Conservation (phyloP, 176 grass and related monocot genomes). For the Avena eriantha region DNA sequence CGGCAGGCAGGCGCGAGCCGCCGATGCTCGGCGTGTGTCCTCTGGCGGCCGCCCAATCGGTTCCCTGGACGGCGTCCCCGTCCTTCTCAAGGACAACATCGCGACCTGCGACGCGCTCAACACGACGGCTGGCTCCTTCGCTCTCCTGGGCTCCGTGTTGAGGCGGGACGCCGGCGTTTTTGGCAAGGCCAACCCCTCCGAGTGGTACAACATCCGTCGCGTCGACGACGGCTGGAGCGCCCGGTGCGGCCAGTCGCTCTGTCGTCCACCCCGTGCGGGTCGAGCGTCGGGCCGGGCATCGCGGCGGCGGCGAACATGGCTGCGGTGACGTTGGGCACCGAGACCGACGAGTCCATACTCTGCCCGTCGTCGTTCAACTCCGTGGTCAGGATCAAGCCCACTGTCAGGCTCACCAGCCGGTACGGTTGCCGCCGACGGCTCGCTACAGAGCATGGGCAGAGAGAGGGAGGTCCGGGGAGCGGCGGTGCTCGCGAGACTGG, state of each 20-base stretch:
- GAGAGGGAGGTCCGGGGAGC: too few relatives aligned
- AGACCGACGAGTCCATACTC: constrained; percentile 73
- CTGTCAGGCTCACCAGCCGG: constrained; percentile 61
- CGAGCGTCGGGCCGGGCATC: constrained; percentile 58
- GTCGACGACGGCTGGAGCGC: constrained; percentile 49
- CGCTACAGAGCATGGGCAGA: too few relatives aligned
- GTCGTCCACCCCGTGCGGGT: not conserved
- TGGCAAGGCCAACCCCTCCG: constrained; percentile 62
- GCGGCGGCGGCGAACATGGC: constrained; percentile 66
- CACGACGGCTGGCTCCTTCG: constrained; percentile 65
- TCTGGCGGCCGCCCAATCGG: not conserved
- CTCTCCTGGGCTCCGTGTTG: constrained; percentile 60
- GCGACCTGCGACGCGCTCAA: constrained; percentile 59
- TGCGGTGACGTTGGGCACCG: constrained; percentile 70
- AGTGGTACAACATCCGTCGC: constrained; percentile 60
- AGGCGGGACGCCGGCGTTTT: constrained; percentile 58
- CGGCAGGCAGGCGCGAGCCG: constrained; percentile 43
- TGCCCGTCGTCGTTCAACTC: constrained; percentile 55
- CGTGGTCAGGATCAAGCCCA: constrained; percentile 67
- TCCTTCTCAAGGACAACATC: constrained; percentile 71
- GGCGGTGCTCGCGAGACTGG: too few relatives aligned
- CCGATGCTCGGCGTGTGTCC: constrained; percentile 32
- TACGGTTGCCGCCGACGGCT: too few relatives aligned
- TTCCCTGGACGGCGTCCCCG: constrained; percentile 53
- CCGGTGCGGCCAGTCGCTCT: constrained; percentile 48